Conservation (phyloP, 352 stramenopile genomes). For the Phytophthora fragariae region DNA sequence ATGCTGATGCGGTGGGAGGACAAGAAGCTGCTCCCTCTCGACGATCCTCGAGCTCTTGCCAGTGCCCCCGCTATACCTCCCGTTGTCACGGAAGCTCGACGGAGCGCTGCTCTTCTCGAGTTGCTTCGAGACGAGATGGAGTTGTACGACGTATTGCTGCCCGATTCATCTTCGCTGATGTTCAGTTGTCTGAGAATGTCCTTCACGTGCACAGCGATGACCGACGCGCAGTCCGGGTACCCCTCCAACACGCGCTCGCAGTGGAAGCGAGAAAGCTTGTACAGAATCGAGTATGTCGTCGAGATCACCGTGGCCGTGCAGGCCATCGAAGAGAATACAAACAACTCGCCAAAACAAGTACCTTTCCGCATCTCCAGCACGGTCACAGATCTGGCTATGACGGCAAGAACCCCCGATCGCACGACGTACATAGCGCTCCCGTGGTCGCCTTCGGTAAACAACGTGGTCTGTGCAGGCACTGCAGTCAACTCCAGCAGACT, state of each 20-base stretch:
- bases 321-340: background rate
- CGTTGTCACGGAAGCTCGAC: background rate
- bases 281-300: constrained; percentile 1
- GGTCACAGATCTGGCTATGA: constrained; percentile 49
- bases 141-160: background rate
- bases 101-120: background rate
- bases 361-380: constrained; percentile 71
- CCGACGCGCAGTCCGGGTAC: background rate
- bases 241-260: constrained; percentile 5
- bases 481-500: constrained; percentile 64
- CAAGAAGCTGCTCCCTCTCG: background rate
- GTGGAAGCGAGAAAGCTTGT: constrained; percentile 7
- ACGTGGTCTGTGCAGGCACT: constrained; percentile 53
- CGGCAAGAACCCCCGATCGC: constrained; percentile 55
- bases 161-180: background rate
- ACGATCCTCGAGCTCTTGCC: background rate
- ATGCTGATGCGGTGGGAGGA: background rate
- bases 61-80: background rate
- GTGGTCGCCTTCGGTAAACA: constrained; percentile 57
- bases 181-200: background rate
- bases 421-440: constrained; percentile 78
- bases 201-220: background rate
- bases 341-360: constrained; percentile 69
- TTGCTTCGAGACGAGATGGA: constrained; percentile 3
- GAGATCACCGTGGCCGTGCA: constrained; percentile 4